Percentiles rank a stretch among this genome's conserved stretches.
phyloP scores from a whole-genome alignment of 768 basidiomycete genomes.

The Hygrocybe coccinea region DNA sequence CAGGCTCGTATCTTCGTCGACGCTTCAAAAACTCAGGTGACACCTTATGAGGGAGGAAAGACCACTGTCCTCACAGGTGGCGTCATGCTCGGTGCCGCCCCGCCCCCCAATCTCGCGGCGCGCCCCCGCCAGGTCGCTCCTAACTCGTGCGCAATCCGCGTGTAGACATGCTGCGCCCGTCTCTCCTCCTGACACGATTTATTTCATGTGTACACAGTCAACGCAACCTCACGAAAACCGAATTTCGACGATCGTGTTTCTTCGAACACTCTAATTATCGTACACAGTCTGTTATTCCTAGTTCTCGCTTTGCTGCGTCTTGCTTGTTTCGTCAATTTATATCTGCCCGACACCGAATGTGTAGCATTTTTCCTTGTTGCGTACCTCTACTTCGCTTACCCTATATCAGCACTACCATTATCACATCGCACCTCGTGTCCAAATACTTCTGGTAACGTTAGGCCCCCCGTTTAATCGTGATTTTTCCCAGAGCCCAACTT shows the following conservation, averaged over 20 bases:
- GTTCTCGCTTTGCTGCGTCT: neutral
- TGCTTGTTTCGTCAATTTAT: neutral
- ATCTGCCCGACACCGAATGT: neutral
- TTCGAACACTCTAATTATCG: neutral
- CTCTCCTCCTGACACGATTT: too few relatives aligned
- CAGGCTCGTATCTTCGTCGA: conserved; percentile 72
- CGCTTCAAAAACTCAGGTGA: conserved; percentile 69
- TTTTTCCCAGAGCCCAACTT: neutral
- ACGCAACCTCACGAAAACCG: neutral
- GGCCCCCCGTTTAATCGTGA: neutral
- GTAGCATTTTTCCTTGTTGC: neutral
- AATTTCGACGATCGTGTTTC: neutral
- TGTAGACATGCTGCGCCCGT: too few relatives aligned
- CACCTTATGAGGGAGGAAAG: conserved; percentile 83
- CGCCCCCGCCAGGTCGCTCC: conserved; percentile 19
- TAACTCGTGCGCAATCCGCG: neutral
- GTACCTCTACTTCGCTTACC: neutral
- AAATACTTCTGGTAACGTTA: neutral
- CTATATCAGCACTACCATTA: neutral
- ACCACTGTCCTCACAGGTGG: conserved; percentile 84
- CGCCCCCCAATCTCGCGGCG: conserved; percentile 24
- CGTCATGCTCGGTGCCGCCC: conserved; percentile 71
- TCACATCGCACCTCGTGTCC: neutral
- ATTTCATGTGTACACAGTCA: neutral
- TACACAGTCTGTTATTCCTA: neutral